These are phyloP conservation scores for Chalaropsis thielavioides DNA, from an alignment of 2,329 filamentous ascomycete genomes.

Conservation along the genomic window DNA sequence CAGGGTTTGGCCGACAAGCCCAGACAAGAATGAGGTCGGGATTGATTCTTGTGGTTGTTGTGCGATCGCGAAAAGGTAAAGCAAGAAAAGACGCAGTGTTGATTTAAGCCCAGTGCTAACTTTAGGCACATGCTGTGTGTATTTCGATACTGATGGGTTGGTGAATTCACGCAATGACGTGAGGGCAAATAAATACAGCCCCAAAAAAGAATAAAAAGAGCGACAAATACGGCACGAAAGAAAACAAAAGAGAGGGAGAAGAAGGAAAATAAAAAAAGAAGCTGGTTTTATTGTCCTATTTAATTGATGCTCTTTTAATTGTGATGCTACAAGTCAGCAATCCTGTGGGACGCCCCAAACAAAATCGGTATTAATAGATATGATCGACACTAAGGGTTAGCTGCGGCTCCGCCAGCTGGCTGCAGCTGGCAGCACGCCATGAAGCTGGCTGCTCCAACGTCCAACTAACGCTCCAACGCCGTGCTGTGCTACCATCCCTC, in stretches of 20 bases:
- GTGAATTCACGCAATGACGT: not conserved
- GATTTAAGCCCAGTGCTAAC: not conserved
- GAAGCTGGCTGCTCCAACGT: not conserved
- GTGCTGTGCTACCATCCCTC: not conserved
- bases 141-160: not conserved
- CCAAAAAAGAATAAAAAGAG: not conserved
- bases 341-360: not conserved
- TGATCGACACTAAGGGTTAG: not conserved
- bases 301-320: not conserved
- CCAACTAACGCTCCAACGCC: no score
- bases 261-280: not conserved
- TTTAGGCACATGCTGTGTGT: not conserved
- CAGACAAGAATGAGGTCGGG: not conserved
- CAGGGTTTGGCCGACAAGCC: not conserved
- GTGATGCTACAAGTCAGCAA: not conserved
- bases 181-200: not conserved
- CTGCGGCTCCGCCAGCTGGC: not conserved
- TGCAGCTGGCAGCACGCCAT: not conserved
- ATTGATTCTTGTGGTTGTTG: not conserved
- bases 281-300: not conserved
- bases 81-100: not conserved
- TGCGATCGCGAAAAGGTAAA: not conserved
- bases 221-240: not conserved
- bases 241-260: not conserved
- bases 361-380: not conserved